Percentiles rank a stretch among this genome's conserved stretches.
Conservation (phyloP, 1,139 yeast genomes). For the Yamadazyma friedrichii region DNA sequence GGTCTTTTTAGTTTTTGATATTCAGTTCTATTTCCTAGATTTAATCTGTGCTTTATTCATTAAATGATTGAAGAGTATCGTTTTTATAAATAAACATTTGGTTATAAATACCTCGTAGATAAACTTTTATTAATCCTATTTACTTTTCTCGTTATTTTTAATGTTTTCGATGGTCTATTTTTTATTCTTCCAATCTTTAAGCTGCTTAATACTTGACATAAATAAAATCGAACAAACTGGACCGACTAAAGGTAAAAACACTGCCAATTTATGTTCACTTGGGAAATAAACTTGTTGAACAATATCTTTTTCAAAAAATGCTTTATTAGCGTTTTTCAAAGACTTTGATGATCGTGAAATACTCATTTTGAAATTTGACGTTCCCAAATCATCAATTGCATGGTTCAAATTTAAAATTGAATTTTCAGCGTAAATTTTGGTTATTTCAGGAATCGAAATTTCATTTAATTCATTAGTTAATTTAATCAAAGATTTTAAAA, state of each 20-base stretch:
- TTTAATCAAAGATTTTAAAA: conserved; percentile 68
- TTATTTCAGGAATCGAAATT: conserved; percentile 78
- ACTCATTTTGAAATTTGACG: conserved; percentile 43
- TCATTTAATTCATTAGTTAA: conserved; percentile 67
- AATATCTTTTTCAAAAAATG: conserved; percentile 92
- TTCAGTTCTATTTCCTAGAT: background rate
- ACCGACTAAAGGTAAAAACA: conserved; percentile 84
- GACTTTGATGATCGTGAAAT: conserved; percentile 56
- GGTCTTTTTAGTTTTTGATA: background rate
- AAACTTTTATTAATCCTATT: background rate
- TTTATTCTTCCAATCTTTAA: conserved; percentile 20
- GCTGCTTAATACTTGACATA: conserved; percentile 49
- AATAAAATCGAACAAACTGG: conserved; percentile 74
- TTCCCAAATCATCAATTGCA: conserved; percentile 29
- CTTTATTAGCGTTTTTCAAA: conserved; percentile 59
- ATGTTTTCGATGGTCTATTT: background rate
- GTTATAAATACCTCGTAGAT: conserved; percentile 5
- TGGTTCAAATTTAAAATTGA: conserved; percentile 35
- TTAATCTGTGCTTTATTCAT: background rate
- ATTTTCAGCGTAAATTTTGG: conserved; percentile 45
- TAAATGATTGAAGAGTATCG: background rate
- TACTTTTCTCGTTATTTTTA: no score
- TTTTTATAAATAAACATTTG: background rate
- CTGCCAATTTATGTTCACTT: conserved; percentile 91
- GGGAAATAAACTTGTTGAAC: conserved; percentile 94